Evolutionary conservation across 768 basidiomycete species (phyloP).

Genomic region (Pulveroboletus sp.): DNA sequence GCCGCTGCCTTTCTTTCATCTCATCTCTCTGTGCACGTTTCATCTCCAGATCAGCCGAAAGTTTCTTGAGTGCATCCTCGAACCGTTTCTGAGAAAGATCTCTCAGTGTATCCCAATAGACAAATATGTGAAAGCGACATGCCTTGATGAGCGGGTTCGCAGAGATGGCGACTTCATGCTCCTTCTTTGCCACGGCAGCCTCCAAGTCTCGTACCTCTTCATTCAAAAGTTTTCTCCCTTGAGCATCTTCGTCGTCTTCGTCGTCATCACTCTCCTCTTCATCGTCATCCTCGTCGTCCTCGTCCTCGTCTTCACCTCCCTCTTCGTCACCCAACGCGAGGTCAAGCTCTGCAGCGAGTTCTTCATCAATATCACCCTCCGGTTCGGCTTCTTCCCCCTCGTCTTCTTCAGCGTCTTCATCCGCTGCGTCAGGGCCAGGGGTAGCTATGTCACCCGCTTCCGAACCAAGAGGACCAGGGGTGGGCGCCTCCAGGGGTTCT

Average conservation of each 20-base stretch:
- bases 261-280: conserved; percentile 58
- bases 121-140: not conserved
- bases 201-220: conserved; percentile 91
- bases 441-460: conserved; percentile 65
- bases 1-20: conserved; percentile 69
- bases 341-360: conserved; percentile 85
- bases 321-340: conserved; percentile 71
- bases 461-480: conserved; percentile 65
- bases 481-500: conserved; percentile 57
- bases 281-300: conserved; percentile 60
- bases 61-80: conserved; percentile 88
- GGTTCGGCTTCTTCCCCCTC: conserved; percentile 59
- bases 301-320: conserved; percentile 66
- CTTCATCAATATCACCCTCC: conserved; percentile 85
- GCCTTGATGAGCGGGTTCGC: conserved; percentile 88
- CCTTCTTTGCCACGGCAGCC: conserved; percentile 84
- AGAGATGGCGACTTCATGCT: conserved; percentile 76
- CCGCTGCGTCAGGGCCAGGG: conserved; percentile 49
- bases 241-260: conserved; percentile 78
- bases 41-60: conserved; percentile 82
- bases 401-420: conserved; percentile 57
- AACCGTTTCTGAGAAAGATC: conserved; percentile 69
- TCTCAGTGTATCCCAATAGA: not conserved
- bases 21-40: conserved; percentile 79
- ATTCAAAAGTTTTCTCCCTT: conserved; percentile 75